Evolutionary conservation across 192 early-diverging fungal species (phyloP), one percentile per base, ranked within the genome.

Genomic region (Coemansia nantahalensis): DNA sequence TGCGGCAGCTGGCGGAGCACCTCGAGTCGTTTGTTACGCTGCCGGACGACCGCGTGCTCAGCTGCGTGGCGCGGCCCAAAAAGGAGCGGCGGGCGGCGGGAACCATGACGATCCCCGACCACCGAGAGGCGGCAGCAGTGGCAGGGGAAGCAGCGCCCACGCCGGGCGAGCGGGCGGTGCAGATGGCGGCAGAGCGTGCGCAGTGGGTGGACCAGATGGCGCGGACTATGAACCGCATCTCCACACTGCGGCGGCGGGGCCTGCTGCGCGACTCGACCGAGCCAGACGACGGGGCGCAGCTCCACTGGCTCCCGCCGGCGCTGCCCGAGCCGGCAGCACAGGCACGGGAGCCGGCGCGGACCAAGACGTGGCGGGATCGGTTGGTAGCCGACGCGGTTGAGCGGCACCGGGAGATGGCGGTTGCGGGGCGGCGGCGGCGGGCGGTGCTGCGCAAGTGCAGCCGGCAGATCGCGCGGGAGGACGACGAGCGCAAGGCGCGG

Each of bases 261-360:
- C 47, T 75, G 64, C 52, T 75, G 36, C 59, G 71, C 35, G 71
- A 67, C 31, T 28, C 64, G 8, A 19, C 30, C 12, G 37, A 34
- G 1, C 4, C 39, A 0, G 19, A 11, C 10, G 8, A 19, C 21
- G 23, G 35, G 15, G 18, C 22, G 0, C 40, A 19, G 10, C 1
- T 3, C 31, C 31, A 11, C 5, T 21, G 62, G 17, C 30, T 74
- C 32, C 71, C 71, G 13, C 52, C 64, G 24, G 35, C 71, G 5
- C 40, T 55, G 1, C 45, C 52, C 0, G 59, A 57, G 30, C 71
- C 71, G 4, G 49, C 59, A 0, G 38, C 32, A 14, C 40, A 23
- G 16, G 41, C 54, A 22, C 45, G 26, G 4, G 68, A 59, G 55
- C 71, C 56, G 17, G 51, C 46, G 15, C 49, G 51, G 13, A 16